Base-by-base conservation (phyloP, 1,139 yeast genomes). In the Schwanniomyces etchellsii region DNA sequence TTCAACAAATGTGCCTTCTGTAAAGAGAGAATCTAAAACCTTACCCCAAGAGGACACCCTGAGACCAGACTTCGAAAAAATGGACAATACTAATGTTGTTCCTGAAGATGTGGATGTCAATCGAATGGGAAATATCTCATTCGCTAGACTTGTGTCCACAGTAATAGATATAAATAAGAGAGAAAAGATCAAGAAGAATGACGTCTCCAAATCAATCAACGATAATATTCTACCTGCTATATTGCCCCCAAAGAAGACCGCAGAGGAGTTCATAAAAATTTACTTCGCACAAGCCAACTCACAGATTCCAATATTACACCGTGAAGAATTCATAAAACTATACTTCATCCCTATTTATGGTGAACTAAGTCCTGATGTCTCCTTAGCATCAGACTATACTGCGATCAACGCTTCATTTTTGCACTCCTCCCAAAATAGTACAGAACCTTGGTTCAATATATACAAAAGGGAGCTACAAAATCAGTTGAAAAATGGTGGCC, bases 271-370 rank as follows among this genome's bases (percentile, higher is more conserved):
- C 31, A 48, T 86, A n/a, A 69, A 74, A 29, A 64, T 76, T 3
- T 86, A 70, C 52, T 88, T 88, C 48, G 74, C 84, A 14, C 91
- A 82, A 44, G 74, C 91, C 12, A 86, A 86, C 48, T 64, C 94
- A 3, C 95, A 85, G 51, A 49, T 83, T 24, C 96, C 96, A 0
- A 67, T 86, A 4, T 55, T 88, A 30, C 96, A 88, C 49, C 69
- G 95, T 23, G 95, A 85, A 45, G 75, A 72, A 39, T 86, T 86
- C 46, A 52, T 88, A 27, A 60, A 60, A 30, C 62, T 65, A 27
- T 78, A 77, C 47, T 88, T 82, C 48, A 72, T 75, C 37, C 96
- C 95, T 0, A 66, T 86, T 2, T 86, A 86, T 48, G 96, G 96
- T 2, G 54, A 63, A 5, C 60, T 82, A 34, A 77, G 84, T 18